A percentile compares a stretch with the other conserved stretches of the same genome.
Conservation (phyloP, 495 filamentous ascomycete species). For the Hyaloscypha variabilis region DNA sequence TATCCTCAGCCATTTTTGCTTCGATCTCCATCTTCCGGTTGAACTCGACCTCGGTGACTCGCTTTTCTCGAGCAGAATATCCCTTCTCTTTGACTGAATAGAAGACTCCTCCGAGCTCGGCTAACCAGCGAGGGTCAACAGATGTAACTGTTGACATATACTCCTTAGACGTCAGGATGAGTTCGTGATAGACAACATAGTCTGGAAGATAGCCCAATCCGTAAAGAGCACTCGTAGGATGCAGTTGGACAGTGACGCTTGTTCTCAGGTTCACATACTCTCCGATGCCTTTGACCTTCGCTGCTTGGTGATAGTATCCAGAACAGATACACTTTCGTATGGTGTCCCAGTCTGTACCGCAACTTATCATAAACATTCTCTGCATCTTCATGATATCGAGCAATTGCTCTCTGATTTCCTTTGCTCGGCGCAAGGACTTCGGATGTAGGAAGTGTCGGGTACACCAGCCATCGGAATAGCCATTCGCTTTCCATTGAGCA, state of each 20-base stretch:
- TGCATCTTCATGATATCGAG: conserved; percentile 94
- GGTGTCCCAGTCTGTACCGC: conserved; percentile 95
- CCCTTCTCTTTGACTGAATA: conserved; percentile 98
- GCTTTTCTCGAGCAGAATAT: conserved; percentile 86
- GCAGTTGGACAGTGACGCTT: conserved; percentile 88
- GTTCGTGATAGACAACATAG: conserved; percentile 97
- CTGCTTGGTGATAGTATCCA: conserved; percentile 98
- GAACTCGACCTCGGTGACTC: conserved; percentile 91
- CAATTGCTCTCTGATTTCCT: conserved; percentile 92
- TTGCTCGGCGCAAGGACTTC: conserved; percentile 86
- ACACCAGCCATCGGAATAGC: conserved; percentile 90
- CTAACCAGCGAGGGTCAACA: conserved; percentile 97
- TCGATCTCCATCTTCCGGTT: conserved; percentile 96
- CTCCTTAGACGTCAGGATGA: conserved; percentile 95
- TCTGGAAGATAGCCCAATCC: conserved; percentile 92
- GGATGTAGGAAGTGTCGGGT: conserved; percentile 89
- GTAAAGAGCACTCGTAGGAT: conserved; percentile 91
- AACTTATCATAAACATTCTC: conserved; percentile 84
- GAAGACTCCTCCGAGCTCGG: conserved; percentile 97
- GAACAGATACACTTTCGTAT: conserved; percentile 97
- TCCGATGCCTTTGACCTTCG: conserved; percentile 92
- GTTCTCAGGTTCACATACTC: conserved; percentile 98
- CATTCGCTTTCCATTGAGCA: conserved; percentile 92
- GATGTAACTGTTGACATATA: conserved; percentile 98
- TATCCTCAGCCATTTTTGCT: conserved; percentile 87